Conservation (phyloP, 495 filamentous ascomycete species). For the Pseudevernia furfuracea region DNA sequence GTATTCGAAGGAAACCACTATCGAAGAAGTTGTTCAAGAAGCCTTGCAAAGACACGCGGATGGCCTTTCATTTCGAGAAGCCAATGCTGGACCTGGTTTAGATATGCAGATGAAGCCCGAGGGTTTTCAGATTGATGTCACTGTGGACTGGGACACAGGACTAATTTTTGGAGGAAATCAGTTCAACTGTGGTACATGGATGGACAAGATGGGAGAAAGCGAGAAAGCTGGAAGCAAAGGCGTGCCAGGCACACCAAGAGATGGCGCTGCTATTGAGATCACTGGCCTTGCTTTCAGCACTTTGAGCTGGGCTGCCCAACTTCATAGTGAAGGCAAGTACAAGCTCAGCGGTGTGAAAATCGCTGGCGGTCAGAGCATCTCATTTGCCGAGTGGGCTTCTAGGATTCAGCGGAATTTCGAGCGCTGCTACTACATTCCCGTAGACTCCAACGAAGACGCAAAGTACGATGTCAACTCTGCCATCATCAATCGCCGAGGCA, state of each 20-base stretch:
- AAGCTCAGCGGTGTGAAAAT: slow-evolving; percentile 60
- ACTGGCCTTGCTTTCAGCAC: slow-evolving; percentile 87
- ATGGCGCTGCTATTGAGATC: slow-evolving; percentile 93
- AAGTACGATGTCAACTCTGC: slow-evolving; percentile 72
- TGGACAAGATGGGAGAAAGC: slow-evolving; percentile 99
- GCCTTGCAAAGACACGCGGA: slow-evolving; percentile 81
- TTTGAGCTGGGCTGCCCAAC: slow-evolving; percentile 64
- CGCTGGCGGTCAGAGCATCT: slow-evolving; percentile 49
- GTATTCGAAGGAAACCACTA: slow-evolving; percentile 70
- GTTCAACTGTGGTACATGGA: slow-evolving; percentile 96
- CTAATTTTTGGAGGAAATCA: slow-evolving; percentile 92
- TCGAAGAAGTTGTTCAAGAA: slow-evolving; percentile 89
- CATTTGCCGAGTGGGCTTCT: slow-evolving; percentile 71
- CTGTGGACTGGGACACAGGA: slow-evolving; percentile 87
- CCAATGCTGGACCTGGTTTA: slow-evolving; percentile 79
- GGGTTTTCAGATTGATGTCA: slow-evolving; percentile 85
- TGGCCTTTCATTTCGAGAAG: slow-evolving; percentile 86
- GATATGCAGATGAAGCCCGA: slow-evolving; percentile 90
- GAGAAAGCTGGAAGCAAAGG: slow-evolving; percentile 85
- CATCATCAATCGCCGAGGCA: slow-evolving; percentile 79
- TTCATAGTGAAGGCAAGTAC: slow-evolving; percentile 61
- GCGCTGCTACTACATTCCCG: slow-evolving; percentile 77
- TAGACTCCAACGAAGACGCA: slow-evolving; percentile 55
- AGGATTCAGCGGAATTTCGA: slow-evolving; percentile 84
- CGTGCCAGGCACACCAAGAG: slow-evolving; percentile 88